Base-by-base conservation (phyloP, 75 land plant genomes). In the Cunninghamia lanceolata region DNA sequence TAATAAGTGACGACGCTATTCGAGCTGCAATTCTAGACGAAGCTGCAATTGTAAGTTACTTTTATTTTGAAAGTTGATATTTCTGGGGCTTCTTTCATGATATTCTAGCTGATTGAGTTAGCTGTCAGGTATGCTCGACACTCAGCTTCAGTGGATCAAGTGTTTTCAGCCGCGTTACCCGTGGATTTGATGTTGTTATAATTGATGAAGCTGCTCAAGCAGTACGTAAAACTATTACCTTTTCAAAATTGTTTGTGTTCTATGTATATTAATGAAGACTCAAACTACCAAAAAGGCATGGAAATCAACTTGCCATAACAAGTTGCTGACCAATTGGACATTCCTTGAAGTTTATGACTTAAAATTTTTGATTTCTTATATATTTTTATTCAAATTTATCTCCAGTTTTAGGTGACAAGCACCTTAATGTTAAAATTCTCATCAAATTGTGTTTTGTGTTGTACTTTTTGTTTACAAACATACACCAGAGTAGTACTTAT, bases 141-240 rank as follows among this genome's bases (percentile, higher is more conserved):
- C 92, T 98, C 52, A 95, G 99, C 85, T 98, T 96, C 86, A 98
- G 97, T 91, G 99, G 99, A 35, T 91, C 99, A 83, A 82, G 94
- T 79, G 78, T 93, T 35, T 94, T 96, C 81, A 92, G 90, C 84
- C 91, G 94, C 85, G 89, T 95, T 93, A 95, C 90, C 85, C 93
- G 92, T 84, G 92, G 93, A 28, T 98, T 98, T 88, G 99, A 98
- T 92, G 97, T 98, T 70, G 99, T 98, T 74, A 92, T 98, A 52
- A 98, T 98, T 54, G 99, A 98, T 92, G 99, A 98, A 90, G 99
- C 99, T 87, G 99, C 99, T 46, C 99, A 98, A 93, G 99, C 99
- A 89, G 99, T 98, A 92, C 91, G 97, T 83, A 54, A 35, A 43
- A 19, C 28, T 85, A 35, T 45, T 42, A 32, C 32, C 15, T 32